Base-by-base conservation (phyloP, 805 yeast species). In the Yarrowia hollandica region DNA sequence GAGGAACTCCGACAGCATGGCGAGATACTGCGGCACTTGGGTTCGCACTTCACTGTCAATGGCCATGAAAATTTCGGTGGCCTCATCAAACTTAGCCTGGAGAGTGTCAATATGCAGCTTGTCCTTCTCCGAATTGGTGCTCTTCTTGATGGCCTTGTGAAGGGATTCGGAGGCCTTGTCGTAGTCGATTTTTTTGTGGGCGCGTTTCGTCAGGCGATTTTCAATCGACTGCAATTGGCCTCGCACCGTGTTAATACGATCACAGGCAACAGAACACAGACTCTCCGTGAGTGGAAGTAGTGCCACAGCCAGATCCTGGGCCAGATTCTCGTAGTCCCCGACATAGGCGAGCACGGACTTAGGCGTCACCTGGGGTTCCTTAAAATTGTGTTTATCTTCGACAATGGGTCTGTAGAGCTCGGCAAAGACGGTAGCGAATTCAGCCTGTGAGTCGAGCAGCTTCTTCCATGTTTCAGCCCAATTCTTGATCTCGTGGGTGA, bases 171-270 rank as follows among this genome's bases (percentile, higher is more conserved):
- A 61, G 44, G 60, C 63, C 9, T 75, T 66, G 61, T 72, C 75
- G 61, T 64, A 73, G 63, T 72, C 75, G 26, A 71, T 62, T 65
- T 73, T 72, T 63, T 72, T 72, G 64, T 71, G 74, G 25, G 68
- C 71, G 2, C 75, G 66, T 59, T 72, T 65, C 33, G 58, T 52
- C 35, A 35, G 44, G 11, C 42, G 44, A 22, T 42, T 61, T 8
- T 64, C 60, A 25, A 69, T 60, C 16, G 60, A 35, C 14, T 42
- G 60, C 46, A 68, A 68, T 31, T 69, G 62, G 8, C 63, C 60
- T 22, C 70, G 56, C 10, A 67, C 59, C 9, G 69, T 68, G 34
- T 61, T 59, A 30, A 66, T 60, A 3, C 64, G 64, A 5, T 62
- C 64, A 52, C 63, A 60, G 23, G 68, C 62, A 18, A 60, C 64